Percentiles rank a stretch among this genome's conserved stretches.
Evolutionary conservation across 2,329 filamentous ascomycete genomes (phyloP).

Genomic region (Cladosporium sp.): DNA sequence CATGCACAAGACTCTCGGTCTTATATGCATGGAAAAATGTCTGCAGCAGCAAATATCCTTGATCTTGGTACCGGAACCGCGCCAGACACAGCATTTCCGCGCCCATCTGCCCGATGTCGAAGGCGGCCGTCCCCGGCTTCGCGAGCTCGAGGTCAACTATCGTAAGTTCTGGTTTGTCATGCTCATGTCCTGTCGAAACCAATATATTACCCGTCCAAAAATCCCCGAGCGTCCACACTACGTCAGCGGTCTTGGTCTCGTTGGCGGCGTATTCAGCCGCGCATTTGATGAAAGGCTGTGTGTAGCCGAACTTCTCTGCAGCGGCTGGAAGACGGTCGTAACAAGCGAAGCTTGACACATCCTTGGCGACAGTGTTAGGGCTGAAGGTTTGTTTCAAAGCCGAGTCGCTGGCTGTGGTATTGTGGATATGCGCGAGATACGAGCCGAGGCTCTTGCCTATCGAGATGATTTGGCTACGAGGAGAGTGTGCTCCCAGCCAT

Average conservation of each 20-base stretch:
- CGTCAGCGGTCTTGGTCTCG: slow-evolving; percentile 12
- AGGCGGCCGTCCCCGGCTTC: slow-evolving; percentile 17
- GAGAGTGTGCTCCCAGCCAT: slow-evolving; percentile 12
- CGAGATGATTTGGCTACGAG: neutral
- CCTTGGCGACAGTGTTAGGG: slow-evolving; percentile 11
- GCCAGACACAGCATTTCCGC: slow-evolving; percentile 19
- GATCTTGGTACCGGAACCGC: slow-evolving; percentile 8
- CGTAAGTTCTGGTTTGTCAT: neutral
- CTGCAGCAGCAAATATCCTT: slow-evolving; percentile 8
- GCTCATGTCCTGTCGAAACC: neutral
- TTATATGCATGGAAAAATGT: slow-evolving; percentile 13
- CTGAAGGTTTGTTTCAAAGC: neutral
- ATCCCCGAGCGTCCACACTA: slow-evolving; percentile 18
- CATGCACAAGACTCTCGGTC: neutral
- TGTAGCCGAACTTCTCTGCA: slow-evolving; percentile 14
- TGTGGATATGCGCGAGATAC: slow-evolving; percentile 18
- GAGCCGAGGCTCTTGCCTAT: slow-evolving; percentile 13
- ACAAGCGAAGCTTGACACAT: slow-evolving; percentile 12
- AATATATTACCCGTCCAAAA: slow-evolving; percentile 21
- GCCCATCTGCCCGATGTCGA: slow-evolving; percentile 20
- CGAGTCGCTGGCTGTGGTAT: neutral
- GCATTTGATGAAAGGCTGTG: slow-evolving; percentile 3
- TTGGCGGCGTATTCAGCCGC: slow-evolving; percentile 14
- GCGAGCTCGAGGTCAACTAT: slow-evolving; percentile 17
- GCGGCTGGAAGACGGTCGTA: slow-evolving; percentile 11